Percentiles rank a stretch among this genome's conserved stretches.
Evolutionary conservation across 148 eudicot species (phyloP).

Genomic region (Fagopyrum esculentum): DNA sequence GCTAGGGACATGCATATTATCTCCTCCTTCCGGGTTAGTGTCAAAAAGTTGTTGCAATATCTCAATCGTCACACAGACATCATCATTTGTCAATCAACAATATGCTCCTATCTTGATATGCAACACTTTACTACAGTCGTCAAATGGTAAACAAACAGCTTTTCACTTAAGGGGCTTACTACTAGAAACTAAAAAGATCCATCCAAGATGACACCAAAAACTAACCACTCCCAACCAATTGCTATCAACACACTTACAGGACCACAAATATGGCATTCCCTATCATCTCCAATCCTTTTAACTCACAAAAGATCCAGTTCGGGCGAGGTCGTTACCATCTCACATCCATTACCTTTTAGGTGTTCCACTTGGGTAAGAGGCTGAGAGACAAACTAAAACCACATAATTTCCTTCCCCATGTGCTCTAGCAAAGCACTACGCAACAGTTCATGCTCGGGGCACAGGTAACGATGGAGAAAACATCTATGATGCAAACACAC

Average conservation of each 20-base stretch:
- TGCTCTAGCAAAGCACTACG: not conserved
- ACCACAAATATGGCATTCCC: not conserved
- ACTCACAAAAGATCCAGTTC: not conserved
- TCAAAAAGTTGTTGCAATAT: not conserved
- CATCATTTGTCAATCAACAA: not conserved
- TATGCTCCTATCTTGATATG: not conserved
- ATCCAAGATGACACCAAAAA: not conserved
- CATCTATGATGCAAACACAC: slow-evolving; percentile 17
- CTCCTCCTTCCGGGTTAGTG: not conserved
- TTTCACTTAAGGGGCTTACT: not conserved
- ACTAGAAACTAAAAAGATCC: not conserved
- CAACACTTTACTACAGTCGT: not conserved
- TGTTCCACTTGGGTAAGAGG: not conserved
- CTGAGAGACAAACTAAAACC: not conserved
- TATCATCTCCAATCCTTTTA: not conserved
- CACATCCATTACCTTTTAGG: not conserved
- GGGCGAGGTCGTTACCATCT: not conserved
- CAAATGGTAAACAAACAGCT: too few species aligned
- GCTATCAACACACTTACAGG: not conserved
- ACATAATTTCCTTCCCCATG: not conserved
- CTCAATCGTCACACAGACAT: not conserved
- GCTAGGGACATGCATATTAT: not conserved
- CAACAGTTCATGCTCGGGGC: slow-evolving; percentile 50
- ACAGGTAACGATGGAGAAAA: slow-evolving; percentile 89
- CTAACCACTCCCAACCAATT: not conserved